A percentile compares a stretch with the other conserved stretches of the same genome.
These are phyloP conservation scores for Lactuca saligna DNA, from an alignment of 129 eudicot genomes.

Conservation along the genomic window DNA sequence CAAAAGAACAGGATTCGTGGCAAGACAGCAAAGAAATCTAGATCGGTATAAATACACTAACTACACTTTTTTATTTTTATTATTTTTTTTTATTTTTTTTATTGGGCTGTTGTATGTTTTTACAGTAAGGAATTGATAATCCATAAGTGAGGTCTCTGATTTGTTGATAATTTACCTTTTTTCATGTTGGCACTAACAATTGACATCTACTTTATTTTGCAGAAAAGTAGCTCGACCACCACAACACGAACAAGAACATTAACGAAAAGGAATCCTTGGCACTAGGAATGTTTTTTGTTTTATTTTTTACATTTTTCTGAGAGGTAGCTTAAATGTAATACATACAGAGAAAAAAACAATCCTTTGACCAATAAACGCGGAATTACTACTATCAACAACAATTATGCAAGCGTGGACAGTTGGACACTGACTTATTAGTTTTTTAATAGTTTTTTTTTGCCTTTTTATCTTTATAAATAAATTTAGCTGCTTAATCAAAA, in stretches of 20 bases:
- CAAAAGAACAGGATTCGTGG: slow-evolving; percentile 85
- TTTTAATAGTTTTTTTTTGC: too few species aligned
- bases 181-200: not conserved
- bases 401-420: too few species aligned
- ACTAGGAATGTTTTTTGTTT: slow-evolving; percentile 23
- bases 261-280: slow-evolving; percentile 76
- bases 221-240: slow-evolving; percentile 59
- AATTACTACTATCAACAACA: too few species aligned
- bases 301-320: not conserved
- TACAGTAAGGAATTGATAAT: too few species aligned
- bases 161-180: not conserved
- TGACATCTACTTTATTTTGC: slow-evolving; percentile 25
- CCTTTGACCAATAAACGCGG: not conserved
- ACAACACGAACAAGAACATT: slow-evolving; percentile 40
- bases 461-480: too few species aligned
- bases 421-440: too few species aligned
- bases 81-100: too few species aligned
- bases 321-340: not conserved
- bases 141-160: not conserved
- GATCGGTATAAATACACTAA: slow-evolving; percentile 53
- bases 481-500: too few species aligned
- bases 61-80: too few species aligned
- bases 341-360: not conserved
- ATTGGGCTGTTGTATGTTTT: not conserved
- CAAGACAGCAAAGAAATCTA: slow-evolving; percentile 68